These are phyloP conservation scores for Pinus albicaulis DNA, from an alignment of 75 land plant species.

Conservation along the genomic window DNA sequence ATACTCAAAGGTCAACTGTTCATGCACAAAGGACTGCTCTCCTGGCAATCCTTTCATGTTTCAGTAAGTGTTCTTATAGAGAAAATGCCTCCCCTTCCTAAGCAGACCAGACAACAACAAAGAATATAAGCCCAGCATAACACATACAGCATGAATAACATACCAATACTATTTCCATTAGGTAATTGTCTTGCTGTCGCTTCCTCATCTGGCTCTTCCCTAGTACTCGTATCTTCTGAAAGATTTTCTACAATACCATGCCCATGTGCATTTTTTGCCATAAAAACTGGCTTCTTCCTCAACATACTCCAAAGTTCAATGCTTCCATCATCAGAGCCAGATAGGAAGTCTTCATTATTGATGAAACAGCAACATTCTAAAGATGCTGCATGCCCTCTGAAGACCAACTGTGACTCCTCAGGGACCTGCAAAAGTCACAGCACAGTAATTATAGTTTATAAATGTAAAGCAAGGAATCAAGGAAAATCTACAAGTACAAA, in stretches of 20 bases:
- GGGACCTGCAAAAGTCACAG: conserved; percentile 55
- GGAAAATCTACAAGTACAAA: not conserved
- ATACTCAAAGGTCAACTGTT: too few relatives aligned
- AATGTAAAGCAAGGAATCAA: not conserved
- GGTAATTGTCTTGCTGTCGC: not conserved
- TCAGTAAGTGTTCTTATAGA: not conserved
- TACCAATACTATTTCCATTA: conserved; percentile 4
- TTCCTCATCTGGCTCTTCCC: conserved; percentile 15
- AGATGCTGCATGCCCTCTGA: conserved; percentile 83
- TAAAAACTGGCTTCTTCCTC: conserved; percentile 76
- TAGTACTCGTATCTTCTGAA: conserved; percentile 2
- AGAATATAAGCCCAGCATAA: not conserved
- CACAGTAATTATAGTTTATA: not conserved
- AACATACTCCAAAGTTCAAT: conserved; percentile 79
- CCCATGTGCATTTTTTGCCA: conserved; percentile 90
- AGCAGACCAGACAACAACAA: not conserved
- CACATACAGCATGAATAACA: not conserved
- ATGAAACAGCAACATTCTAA: conserved; percentile 92
- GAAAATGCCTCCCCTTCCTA: not conserved
- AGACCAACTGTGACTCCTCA: conserved; percentile 82
- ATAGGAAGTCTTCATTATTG: conserved; percentile 77
- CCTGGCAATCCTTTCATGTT: not conserved
- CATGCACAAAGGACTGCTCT: not conserved
- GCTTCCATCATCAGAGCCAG: conserved; percentile 98
- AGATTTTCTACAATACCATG: not conserved